Evolutionary conservation across 2,329 filamentous ascomycete species (phyloP).

Genomic region (Pyricularia grisea): DNA sequence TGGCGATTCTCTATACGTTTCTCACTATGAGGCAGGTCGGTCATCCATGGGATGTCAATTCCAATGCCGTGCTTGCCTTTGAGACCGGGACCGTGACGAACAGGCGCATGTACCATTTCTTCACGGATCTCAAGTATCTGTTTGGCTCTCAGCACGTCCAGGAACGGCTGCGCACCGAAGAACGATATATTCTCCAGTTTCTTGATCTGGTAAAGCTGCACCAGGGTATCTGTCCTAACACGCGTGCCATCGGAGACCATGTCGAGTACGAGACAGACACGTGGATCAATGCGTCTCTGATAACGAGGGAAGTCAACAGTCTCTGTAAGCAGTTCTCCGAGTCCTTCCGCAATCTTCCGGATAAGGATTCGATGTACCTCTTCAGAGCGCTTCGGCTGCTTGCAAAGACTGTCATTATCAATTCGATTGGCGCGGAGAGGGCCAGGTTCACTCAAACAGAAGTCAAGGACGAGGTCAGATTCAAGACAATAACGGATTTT

Average conservation of each 20-base stretch:
- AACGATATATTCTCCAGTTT: conserved; percentile 87
- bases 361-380: conserved; percentile 58
- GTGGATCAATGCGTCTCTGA: conserved; percentile 92
- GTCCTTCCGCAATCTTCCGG: conserved; percentile 63
- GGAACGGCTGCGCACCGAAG: conserved; percentile 70
- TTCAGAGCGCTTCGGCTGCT: conserved; percentile 62
- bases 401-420: conserved; percentile 76
- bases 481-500: conserved; percentile 69
- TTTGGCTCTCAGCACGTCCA: conserved; percentile 85
- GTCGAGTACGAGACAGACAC: conserved; percentile 97
- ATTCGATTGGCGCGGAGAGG: conserved; percentile 83
- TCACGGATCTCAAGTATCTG: conserved; percentile 85
- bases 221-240: conserved; percentile 93
- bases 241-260: conserved; percentile 85
- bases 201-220: conserved; percentile 91
- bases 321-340: conserved; percentile 83
- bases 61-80: conserved; percentile 79
- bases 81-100: conserved; percentile 94
- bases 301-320: conserved; percentile 90
- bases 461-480: conserved; percentile 75
- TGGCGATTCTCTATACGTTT: conserved; percentile 97
- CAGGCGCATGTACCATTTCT: conserved; percentile 94
- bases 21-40: conserved; percentile 92
- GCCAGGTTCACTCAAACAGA: conserved; percentile 78
- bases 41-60: conserved; percentile 81